phyloP scores from a whole-genome alignment of 108 stramenopile species.

The Fistulifera pelliculosa region DNA sequence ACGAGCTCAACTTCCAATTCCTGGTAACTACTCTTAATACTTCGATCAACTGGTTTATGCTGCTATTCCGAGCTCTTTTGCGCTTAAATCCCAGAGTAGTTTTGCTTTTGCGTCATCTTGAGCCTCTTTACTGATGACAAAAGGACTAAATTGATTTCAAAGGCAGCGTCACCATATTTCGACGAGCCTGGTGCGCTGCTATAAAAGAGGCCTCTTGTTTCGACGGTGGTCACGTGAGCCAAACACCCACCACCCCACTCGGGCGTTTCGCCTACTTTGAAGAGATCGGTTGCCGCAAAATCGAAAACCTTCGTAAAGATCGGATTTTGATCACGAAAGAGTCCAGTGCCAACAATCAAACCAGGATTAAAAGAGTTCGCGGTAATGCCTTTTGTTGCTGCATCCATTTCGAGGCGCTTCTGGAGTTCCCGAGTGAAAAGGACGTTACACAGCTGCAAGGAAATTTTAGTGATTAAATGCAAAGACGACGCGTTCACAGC shows the following conservation, averaged over 20 bases:
- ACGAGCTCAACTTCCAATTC: background rate
- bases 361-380: constrained; percentile 78
- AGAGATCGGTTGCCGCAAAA: constrained; percentile 51
- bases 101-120: constrained; percentile 62
- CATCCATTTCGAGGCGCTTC: constrained; percentile 29
- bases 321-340: constrained; percentile 86
- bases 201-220: constrained; percentile 47
- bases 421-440: constrained; percentile 78
- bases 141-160: constrained; percentile 48
- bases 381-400: constrained; percentile 31
- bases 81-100: constrained; percentile 46
- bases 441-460: constrained; percentile 64
- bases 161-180: constrained; percentile 74
- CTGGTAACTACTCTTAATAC: too few relatives aligned
- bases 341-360: constrained; percentile 66
- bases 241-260: constrained; percentile 73
- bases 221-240: constrained; percentile 56
- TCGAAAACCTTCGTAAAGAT: constrained; percentile 66
- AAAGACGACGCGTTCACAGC: background rate
- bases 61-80: constrained; percentile 7
- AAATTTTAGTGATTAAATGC: background rate
- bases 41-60: too few relatives aligned
- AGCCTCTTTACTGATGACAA: constrained; percentile 59
- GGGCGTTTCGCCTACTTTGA: constrained; percentile 59
- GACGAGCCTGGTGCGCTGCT: constrained; percentile 52